Evolutionary conservation across 768 basidiomycete genomes (phyloP).

Genomic region (Phaeotremella skinneri): DNA sequence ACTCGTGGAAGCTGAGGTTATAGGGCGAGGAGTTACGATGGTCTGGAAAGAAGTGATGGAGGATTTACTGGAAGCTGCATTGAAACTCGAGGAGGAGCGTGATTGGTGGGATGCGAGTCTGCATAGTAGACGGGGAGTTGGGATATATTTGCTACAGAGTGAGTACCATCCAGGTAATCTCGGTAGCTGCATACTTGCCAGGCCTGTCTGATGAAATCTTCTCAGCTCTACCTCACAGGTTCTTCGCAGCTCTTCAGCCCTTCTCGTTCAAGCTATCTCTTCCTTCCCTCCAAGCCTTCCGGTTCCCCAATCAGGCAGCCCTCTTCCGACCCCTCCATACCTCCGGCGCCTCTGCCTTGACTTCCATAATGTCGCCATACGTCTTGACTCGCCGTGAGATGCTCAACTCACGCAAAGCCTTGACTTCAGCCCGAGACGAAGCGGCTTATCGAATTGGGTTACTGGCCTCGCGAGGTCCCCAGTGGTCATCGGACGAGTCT

Average conservation of each 20-base stretch:
- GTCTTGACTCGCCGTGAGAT: conserved; percentile 47
- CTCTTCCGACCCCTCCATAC: conserved; percentile 37
- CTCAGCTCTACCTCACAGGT: conserved; percentile 37
- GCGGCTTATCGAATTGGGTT: conserved; percentile 40
- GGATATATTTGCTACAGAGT: conserved; percentile 77
- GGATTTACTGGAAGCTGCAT: conserved; percentile 64
- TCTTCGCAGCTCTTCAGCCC: conserved; percentile 36
- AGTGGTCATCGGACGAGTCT: conserved; percentile 26
- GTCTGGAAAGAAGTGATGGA: conserved; percentile 60
- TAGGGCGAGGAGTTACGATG: conserved; percentile 45
- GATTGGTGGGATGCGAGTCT: conserved; percentile 81
- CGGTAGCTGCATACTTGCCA: too few relatives aligned
- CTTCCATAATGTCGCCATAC: conserved; percentile 39
- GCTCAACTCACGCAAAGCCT: conserved; percentile 35
- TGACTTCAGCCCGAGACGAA: conserved; percentile 35
- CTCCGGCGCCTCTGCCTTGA: conserved; percentile 21
- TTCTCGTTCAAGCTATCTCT: conserved; percentile 22
- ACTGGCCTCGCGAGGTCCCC: conserved; percentile 42
- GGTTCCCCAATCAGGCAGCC: conserved; percentile 33
- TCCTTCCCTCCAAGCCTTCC: conserved; percentile 29
- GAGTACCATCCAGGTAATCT: conserved; percentile 42
- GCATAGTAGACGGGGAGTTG: conserved; percentile 60
- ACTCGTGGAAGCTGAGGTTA: conserved; percentile 39
- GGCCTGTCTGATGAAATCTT: conserved; percentile 11
- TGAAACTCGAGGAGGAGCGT: conserved; percentile 68